phyloP scores from a whole-genome alignment of 1,284 basidiomycete species.

The Papiliotrema terrestris region DNA sequence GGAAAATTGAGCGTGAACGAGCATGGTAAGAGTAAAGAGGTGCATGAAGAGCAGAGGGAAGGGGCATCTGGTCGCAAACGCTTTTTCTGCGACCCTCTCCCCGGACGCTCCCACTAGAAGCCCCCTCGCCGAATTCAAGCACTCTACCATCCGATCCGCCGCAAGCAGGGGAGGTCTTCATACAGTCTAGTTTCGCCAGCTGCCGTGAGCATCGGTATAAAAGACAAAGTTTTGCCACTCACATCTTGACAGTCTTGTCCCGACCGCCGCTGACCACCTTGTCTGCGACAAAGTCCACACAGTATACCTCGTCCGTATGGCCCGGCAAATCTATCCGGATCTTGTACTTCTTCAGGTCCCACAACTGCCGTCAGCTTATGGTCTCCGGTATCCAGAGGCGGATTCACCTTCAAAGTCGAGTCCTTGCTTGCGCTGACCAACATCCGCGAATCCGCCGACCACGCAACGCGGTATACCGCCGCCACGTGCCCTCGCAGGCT shows the following conservation, averaged over 20 bases:
- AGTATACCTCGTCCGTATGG: conserved; percentile 97
- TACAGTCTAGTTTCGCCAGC: conserved; percentile 12
- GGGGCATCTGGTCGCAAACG: too few species aligned
- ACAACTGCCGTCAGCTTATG: conserved; percentile 55
- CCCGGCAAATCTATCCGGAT: conserved; percentile 90
- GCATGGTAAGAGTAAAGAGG: too few species aligned
- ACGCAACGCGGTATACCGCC: conserved; percentile 88
- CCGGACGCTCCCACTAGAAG: too few species aligned
- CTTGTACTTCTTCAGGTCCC: conserved; percentile 93
- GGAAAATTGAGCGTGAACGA: too few species aligned
- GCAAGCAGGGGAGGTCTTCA: too few species aligned
- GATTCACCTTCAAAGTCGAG: conserved; percentile 80
- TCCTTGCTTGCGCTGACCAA: conserved; percentile 94
- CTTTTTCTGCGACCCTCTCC: too few species aligned
- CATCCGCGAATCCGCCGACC: conserved; percentile 90
- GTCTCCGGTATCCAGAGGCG: background rate
- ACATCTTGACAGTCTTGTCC: conserved; percentile 60
- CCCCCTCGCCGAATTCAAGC: too few species aligned
- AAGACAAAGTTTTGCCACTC: conserved; percentile 21
- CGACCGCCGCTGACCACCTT: conserved; percentile 92
- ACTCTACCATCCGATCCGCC: too few species aligned
- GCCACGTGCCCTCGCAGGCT: conserved; percentile 90
- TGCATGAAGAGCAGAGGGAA: too few species aligned
- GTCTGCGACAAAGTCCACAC: conserved; percentile 96
- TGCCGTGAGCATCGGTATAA: conserved; percentile 1